phyloP scores from a whole-genome alignment of 2,329 filamentous ascomycete genomes.

The Aspergillus sp. region DNA sequence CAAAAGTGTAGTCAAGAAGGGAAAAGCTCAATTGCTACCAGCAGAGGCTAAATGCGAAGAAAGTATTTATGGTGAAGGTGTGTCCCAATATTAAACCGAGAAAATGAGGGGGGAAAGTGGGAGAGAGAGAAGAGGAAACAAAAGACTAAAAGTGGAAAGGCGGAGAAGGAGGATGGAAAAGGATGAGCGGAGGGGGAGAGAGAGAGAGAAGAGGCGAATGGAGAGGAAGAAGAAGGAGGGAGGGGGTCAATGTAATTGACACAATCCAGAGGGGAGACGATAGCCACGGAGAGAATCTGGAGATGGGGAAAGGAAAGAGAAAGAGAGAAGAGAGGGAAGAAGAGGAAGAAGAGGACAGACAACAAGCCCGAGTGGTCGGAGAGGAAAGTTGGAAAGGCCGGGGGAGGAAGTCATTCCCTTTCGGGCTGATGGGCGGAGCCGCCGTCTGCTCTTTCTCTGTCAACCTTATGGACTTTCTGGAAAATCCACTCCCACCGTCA shows the following conservation, averaged over 20 bases:
- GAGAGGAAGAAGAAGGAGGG: conserved; percentile 6
- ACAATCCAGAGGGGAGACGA: conserved; percentile 7
- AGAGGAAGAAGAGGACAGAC: conserved; percentile 23
- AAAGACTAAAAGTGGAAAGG: conserved; percentile 16
- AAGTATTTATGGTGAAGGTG: conserved; percentile 10
- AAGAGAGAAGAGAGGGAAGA: conserved; percentile 2
- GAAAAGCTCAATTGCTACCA: conserved; percentile 21
- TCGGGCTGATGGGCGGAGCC: conserved; percentile 16
- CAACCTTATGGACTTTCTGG: background rate
- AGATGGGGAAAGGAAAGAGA: conserved; percentile 2
- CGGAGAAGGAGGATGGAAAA: conserved; percentile 8
- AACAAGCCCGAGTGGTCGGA: conserved; percentile 20
- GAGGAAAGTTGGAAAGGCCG: conserved; percentile 9
- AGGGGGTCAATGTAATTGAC: conserved; percentile 15
- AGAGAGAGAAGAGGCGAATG: conserved; percentile 12
- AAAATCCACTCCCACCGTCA: background rate
- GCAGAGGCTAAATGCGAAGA: conserved; percentile 21
- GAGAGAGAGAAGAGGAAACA: conserved; percentile 1
- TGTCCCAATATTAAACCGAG: conserved; percentile 21
- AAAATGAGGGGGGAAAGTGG: conserved; percentile 19
- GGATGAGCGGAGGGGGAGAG: conserved; percentile 17
- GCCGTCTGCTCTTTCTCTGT: background rate
- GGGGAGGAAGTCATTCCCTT: conserved; percentile 16
- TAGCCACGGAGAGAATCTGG: conserved; percentile 8
- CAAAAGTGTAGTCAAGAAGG: background rate